Base-by-base conservation (phyloP, 2,329 filamentous ascomycete genomes). In the Stemphylium beticola region DNA sequence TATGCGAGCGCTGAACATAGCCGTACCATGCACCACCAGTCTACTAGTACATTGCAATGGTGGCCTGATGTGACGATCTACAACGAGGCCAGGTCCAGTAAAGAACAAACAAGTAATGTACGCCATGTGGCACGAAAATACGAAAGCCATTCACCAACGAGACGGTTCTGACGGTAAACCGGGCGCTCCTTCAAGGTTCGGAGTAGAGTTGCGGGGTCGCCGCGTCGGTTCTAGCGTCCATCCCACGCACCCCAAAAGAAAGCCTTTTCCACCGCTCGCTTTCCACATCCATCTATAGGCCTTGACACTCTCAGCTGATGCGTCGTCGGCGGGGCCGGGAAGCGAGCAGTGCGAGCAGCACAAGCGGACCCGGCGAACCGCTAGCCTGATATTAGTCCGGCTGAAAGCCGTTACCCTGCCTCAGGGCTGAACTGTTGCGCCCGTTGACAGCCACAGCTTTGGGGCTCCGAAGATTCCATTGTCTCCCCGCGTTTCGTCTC, bases 301-400 rank as follows among this genome's bases (percentile, higher is more conserved):
- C 26, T 26, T 43, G 32, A 20, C 50, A 51, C 24, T 11, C 37
- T 29, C 34, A 59, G 62, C 62, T 60, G 58, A 61, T 33, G 12
- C 40, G 34, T 24, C 34, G 51, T 58, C 49, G 48, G 36, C 54
- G 9, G 45, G 37, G 17, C 42, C 32, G 50, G 41, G 34, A 24
- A 20, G 41, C 47, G 42, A 46, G 51, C 43, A 57, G 42, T 61
- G 51, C 43, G 56, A 61, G 55, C 49, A 57, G 51, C 50, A 59
- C 58, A 39, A 54, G 31, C 41, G 34, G 17, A 34, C 11, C 48
- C 29, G 41, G 42, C 60, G 49, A 61, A 61, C 60, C 53, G 57
- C 32, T 43, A 40, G 43, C 44, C 33, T 51, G 50, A 55, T 61
- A 41, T 65, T 32, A 62, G 57, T 54, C 57, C 58, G 54, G 58